Conservation (phyloP, 352 stramenopile species). For the Phytophthora crassamura region DNA sequence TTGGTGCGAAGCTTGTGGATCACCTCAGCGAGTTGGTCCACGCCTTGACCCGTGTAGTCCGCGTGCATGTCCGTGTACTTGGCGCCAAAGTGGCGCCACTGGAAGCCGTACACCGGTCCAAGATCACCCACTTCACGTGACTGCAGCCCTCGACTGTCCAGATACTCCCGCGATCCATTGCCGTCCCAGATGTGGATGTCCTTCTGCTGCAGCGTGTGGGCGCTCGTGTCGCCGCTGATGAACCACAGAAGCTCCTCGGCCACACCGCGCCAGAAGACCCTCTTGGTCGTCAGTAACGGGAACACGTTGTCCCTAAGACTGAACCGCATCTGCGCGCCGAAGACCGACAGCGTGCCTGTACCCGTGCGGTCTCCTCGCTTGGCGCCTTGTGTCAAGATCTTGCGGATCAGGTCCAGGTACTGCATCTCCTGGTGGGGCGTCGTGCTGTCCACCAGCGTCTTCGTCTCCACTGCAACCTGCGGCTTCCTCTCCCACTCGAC, state of each 20-base stretch:
- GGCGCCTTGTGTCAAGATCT: constrained; percentile 96
- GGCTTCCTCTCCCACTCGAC: constrained; percentile 59
- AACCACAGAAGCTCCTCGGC: constrained; percentile 99
- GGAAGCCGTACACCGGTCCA: constrained; percentile 96
- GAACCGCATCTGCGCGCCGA: constrained; percentile 98
- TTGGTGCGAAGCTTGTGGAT: constrained; percentile 98
- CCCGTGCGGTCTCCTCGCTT: constrained; percentile 97
- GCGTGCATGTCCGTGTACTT: constrained; percentile 98
- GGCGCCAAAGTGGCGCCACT: constrained; percentile 99
- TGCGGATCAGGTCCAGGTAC: constrained; percentile 94
- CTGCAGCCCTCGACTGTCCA: constrained; percentile 92
- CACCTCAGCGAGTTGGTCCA: constrained; percentile 98
- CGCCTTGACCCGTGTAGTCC: constrained; percentile 97
- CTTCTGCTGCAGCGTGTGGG: constrained; percentile 96
- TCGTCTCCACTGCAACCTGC: constrained; percentile 6
- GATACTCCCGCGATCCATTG: constrained; percentile 97
- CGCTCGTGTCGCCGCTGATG: constrained; percentile 97
- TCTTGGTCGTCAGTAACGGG: constrained; percentile 99
- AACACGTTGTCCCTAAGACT: constrained; percentile 94
- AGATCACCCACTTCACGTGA: constrained; percentile 98
- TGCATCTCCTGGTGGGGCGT: constrained; percentile 69
- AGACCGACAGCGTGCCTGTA: constrained; percentile 98
- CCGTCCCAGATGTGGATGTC: constrained; percentile 99
- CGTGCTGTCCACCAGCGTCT: constrained; percentile 16
- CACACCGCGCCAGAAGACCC: constrained; percentile 99